phyloP scores from a whole-genome alignment of 148 eudicot genomes.

The Rhododendron williamsianum region DNA sequence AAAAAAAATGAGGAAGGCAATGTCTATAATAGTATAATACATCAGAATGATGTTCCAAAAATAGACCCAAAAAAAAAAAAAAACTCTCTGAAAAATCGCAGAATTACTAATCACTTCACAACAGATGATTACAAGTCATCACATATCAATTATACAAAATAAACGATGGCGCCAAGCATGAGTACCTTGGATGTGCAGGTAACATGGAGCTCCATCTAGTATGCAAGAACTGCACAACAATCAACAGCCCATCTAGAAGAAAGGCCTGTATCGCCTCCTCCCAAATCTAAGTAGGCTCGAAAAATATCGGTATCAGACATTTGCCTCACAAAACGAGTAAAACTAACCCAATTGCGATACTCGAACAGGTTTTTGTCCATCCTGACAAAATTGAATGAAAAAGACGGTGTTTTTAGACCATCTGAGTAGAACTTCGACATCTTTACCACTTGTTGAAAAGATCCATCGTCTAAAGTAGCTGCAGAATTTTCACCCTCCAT shows the following conservation, averaged over 20 bases:
- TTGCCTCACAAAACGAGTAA: constrained; percentile 40
- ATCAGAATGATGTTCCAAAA: neutral
- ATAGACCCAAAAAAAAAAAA: neutral
- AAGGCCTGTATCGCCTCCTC: constrained; percentile 20
- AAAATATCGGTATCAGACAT: constrained; percentile 37
- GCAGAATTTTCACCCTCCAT: constrained; percentile 39
- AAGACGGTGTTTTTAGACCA: constrained; percentile 24
- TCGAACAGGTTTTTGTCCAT: constrained; percentile 44
- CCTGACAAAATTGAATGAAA: constrained; percentile 40
- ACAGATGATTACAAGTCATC: constrained; percentile 6
- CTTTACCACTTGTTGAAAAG: constrained; percentile 35
- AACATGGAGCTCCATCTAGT: constrained; percentile 10
- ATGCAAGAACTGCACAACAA: constrained; percentile 27
- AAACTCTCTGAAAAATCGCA: neutral
- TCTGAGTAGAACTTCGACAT: constrained; percentile 36
- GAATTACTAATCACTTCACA: constrained; percentile 13
- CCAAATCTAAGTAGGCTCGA: constrained; percentile 28
- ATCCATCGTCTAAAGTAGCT: constrained; percentile 25
- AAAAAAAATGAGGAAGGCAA: constrained; percentile 7
- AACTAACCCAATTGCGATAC: constrained; percentile 28
- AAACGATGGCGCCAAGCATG: neutral
- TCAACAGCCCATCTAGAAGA: constrained; percentile 19
- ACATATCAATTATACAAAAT: constrained; percentile 2
- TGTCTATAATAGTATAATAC: neutral
- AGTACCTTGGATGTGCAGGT: neutral